Base-by-base conservation (phyloP, 2,329 filamentous ascomycete species). In the Cladophialophora chaetospira region DNA sequence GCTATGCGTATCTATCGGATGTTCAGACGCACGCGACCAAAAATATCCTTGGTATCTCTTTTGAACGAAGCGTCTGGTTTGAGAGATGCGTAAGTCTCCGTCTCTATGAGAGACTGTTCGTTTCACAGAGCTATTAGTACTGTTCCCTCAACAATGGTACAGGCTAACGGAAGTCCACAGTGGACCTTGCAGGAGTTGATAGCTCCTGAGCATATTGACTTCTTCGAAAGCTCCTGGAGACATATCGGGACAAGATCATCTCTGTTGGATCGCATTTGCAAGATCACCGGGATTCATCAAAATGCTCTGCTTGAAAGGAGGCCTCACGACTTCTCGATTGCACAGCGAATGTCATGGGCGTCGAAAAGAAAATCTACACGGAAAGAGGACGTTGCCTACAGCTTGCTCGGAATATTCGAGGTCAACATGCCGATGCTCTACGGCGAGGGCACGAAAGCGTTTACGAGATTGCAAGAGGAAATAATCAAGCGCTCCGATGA, bases 1-100 rank as follows among this genome's bases (percentile, higher is more conserved):
- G 72, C 56, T 73, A 72, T 53, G 71, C 65, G 9, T 73, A 3
- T 65, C 23, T 58, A 55, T 51, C 53, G 61, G 49, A 64, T 60
- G 21, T 70, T 69, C 36, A 21, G 36, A 15, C 23, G 13, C 17
- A 6, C 15, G 3, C 36, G 3, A 11, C 15, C 13, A 19, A 40
- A 40, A 21, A 9, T 4, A 19, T 40, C 15, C 15, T 40, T 11
- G 36, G 36, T 2, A 19, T 19, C 17, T 15, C 17, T 21, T 40
- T 40, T 19, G 36, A 40, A 11, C 36, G 36, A 15, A 40, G 36
- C 36, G 36, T 40, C 8, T 40, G 36, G 36, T 40, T 15, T 15
- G 36, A 40, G 51, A 68, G 63, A 38, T 57, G 57, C 26, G 6
- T 6, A 10, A 51, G 56, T 17, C 69, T 66, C 67, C 26, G 59